Evolutionary conservation across 73 alveolate genomes (phyloP).

Genomic region (Paramecium pentaurelia): DNA sequence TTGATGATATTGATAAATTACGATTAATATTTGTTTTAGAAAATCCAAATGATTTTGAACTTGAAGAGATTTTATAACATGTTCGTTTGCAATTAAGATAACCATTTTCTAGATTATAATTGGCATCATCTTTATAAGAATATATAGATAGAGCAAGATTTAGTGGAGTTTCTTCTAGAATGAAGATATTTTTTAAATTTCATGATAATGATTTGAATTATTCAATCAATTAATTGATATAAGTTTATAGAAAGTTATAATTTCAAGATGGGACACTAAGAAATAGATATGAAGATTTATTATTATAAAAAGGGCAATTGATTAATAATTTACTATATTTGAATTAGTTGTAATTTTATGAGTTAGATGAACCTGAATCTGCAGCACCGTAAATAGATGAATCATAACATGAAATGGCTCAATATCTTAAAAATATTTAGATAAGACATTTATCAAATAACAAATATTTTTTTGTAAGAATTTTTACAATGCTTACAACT

Average conservation of each 20-base stretch:
- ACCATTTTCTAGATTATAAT: background rate
- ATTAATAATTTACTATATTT: background rate
- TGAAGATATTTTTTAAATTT: constrained; percentile 31
- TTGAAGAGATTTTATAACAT: background rate
- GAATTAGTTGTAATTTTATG: background rate
- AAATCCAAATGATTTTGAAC: constrained; percentile 9
- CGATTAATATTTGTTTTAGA: constrained; percentile 8
- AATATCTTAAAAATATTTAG: background rate
- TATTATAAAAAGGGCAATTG: background rate
- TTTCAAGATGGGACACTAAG: background rate
- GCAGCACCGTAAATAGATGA: background rate
- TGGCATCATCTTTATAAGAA: background rate
- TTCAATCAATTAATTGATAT: background rate
- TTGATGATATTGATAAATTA: constrained; percentile 38
- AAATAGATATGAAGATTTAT: constrained; percentile 27
- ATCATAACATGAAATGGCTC: background rate
- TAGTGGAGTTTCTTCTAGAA: constrained; percentile 28
- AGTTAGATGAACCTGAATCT: background rate
- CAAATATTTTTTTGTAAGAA: constrained; percentile 27
- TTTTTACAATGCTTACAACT: constrained; percentile 20
- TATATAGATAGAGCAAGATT: constrained; percentile 48
- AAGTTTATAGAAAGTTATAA: constrained; percentile 2
- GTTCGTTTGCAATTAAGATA: background rate
- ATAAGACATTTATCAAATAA: background rate
- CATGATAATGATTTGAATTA: background rate